Base-by-base conservation (phyloP, 2,329 filamentous ascomycete species). In the Penicillium freii region DNA sequence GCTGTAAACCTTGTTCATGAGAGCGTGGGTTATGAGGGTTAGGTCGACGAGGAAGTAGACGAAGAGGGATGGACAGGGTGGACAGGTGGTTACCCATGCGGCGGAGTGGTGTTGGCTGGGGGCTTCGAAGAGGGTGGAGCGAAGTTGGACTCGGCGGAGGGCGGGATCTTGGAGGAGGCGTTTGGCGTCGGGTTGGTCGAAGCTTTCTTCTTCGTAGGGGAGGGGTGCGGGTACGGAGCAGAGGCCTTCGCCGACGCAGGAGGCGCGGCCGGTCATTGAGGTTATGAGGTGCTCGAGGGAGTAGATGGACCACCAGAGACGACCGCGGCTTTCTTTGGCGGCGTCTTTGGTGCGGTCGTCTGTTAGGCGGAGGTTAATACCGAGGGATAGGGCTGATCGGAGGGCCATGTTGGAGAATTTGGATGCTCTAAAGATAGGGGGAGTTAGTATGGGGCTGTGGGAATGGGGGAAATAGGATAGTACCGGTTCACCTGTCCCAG, bases 261-360 rank as follows among this genome's bases (percentile, higher is more conserved):
- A 75, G 23, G 73, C 71, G 36, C 77, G 70, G 8, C 77, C 76
- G 11, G 76, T 77, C 62, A 78, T 74, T 17, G 72, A 69, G 5
- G 73, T 71, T n/a, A 79, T 62, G 3, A 75, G 66, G 40, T 76
- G 72, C 54, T 79, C 77, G 2, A 79, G 62, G 10, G 66, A 62
- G 27, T 73, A 77, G 19, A 79, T 71, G 4, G 75, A 74, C 73
- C 75, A 78, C 77, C 77, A 79, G 2, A 78, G 67, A 6, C 75
- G 70, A 46, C 68, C 68, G 3, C 76, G 74, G 15, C 73, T 70
- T 65, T 78, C 76, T 59, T 75, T 78, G 3, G 75, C 70, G 3
- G 65, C 65, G 34, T 71, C 62, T 23, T 72, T 64, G n/a, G 74
- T 69, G 8, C 66, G 66, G 10, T 62, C 62, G 42, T 75, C 75